phyloP scores from a whole-genome alignment of 495 filamentous ascomycete species.

The Lophiostoma macrostomum region DNA sequence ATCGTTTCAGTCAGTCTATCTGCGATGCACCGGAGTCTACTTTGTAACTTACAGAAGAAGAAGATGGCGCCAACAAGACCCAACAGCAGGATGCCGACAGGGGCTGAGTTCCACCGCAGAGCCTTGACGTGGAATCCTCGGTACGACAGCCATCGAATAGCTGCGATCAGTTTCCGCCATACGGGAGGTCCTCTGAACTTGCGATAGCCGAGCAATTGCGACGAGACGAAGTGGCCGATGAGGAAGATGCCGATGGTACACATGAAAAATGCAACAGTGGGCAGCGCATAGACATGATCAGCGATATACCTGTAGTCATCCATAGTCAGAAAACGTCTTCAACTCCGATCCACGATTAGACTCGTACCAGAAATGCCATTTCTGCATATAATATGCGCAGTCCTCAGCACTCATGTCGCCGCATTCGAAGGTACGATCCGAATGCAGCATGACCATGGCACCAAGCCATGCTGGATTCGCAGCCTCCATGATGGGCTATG shows the following conservation, averaged over 20 bases:
- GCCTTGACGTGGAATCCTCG: conserved; percentile 39
- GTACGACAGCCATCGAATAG: conserved; percentile 45
- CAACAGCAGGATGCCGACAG: conserved; percentile 46
- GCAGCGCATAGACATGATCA: conserved; percentile 52
- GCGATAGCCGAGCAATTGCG: conserved; percentile 24
- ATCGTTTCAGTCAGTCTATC: too few species aligned
- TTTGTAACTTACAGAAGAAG: conserved; percentile 49
- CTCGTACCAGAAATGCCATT: conserved; percentile 52
- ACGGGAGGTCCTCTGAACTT: conserved; percentile 17
- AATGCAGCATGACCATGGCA: conserved; percentile 39
- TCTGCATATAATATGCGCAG: conserved; percentile 46
- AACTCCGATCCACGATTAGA: background rate
- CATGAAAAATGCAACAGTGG: conserved; percentile 51
- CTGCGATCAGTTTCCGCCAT: conserved; percentile 35
- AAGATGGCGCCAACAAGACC: conserved; percentile 45
- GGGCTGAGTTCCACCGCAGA: conserved; percentile 45
- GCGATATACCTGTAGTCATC: conserved; percentile 47
- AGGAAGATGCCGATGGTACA: conserved; percentile 49
- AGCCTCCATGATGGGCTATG: background rate
- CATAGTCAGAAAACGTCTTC: background rate
- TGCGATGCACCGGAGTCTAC: background rate
- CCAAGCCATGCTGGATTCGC: conserved; percentile 7
- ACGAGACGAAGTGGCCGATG: conserved; percentile 37
- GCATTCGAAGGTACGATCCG: conserved; percentile 46
- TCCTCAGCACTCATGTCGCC: conserved; percentile 45